These are phyloP conservation scores for Scalesia atractyloides DNA, from an alignment of 129 eudicot genomes.

Conservation along the genomic window DNA sequence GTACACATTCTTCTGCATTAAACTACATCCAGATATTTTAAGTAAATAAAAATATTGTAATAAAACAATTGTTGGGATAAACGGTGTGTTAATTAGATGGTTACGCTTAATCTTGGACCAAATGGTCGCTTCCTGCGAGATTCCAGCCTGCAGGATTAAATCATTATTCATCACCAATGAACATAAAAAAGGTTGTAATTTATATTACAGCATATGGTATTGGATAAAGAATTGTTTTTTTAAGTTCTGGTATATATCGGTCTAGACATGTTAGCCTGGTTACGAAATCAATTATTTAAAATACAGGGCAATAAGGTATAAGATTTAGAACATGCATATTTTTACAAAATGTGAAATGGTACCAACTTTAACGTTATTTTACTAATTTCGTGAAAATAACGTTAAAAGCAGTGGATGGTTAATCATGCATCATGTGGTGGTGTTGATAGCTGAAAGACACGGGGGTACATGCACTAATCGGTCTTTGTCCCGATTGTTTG, in stretches of 20 bases:
- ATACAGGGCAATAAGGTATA: too few species aligned
- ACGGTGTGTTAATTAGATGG: constrained; percentile 9
- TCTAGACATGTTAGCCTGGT: not conserved
- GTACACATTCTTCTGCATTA: constrained; percentile 90
- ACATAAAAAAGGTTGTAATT: not conserved
- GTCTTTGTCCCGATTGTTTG: too few species aligned
- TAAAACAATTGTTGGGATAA: constrained; percentile 1
- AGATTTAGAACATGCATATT: too few species aligned
- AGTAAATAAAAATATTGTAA: constrained; percentile 12
- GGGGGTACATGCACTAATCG: too few species aligned
- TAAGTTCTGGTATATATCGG: not conserved
- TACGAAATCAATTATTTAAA: constrained; percentile 1
- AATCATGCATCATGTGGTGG: too few species aligned
- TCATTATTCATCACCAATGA: constrained; percentile 5
- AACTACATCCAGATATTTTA: constrained; percentile 47
- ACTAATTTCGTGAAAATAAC: too few species aligned
- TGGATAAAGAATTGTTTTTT: not conserved
- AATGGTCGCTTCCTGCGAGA: constrained; percentile 82
- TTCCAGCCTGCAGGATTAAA: constrained; percentile 66
- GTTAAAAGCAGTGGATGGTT: too few species aligned
- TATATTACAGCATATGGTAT: not conserved
- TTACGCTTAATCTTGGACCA: constrained; percentile 93
- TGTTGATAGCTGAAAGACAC: too few species aligned
- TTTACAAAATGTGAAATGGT: too few species aligned
- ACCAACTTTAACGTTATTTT: too few species aligned